Base-by-base conservation (phyloP, 2,329 filamentous ascomycete species). In the Colletotrichum sp. region DNA sequence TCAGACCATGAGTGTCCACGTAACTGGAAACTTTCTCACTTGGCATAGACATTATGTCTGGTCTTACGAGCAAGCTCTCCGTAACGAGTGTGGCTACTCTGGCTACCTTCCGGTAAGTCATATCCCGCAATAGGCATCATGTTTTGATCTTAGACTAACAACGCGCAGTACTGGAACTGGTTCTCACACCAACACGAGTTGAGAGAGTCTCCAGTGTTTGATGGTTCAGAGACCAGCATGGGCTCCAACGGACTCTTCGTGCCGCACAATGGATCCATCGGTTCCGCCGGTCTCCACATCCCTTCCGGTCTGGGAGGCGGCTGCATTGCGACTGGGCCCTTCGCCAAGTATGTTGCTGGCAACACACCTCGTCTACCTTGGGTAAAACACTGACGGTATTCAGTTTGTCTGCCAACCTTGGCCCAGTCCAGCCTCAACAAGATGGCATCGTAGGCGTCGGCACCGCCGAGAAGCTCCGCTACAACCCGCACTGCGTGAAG, bases 211-310 rank as follows among this genome's bases (percentile, higher is more conserved):
- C 80, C 84, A 10, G 79, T 87, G 21, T 86, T 86, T 77, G 85
- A 87, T 65, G 86, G 86, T 24, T 85, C 82, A 59, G 82, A 81
- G 6, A 82, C 79, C 68, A 84, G 82, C 21, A 81, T 87, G 78
- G 83, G 83, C 26, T 84, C 84, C 26, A 83, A 87, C 63, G 85
- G 86, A 9, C 82, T 71, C 18, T 80, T 80, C 67, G 79, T 84
- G 69, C 64, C 80, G 55, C 79, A 79, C 18, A 78, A 80, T 39
- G 79, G 68, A 32, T 64, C 78, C 79, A 44, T 71, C 28, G 75
- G 78, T 18, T 65, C 67, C 21, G 77, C 79, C 26, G 36, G 72
- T 30, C 65, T 78, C 5, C 70, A 77, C 5, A 72, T 86, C 3
- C 82, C 85, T n/a, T 75, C 82, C 6, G 85, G 84, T 7, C 80